A percentile compares a stretch with the other conserved stretches of the same genome.
phyloP scores from a whole-genome alignment of 352 stramenopile species.

The Globisporangium takayamanum region DNA sequence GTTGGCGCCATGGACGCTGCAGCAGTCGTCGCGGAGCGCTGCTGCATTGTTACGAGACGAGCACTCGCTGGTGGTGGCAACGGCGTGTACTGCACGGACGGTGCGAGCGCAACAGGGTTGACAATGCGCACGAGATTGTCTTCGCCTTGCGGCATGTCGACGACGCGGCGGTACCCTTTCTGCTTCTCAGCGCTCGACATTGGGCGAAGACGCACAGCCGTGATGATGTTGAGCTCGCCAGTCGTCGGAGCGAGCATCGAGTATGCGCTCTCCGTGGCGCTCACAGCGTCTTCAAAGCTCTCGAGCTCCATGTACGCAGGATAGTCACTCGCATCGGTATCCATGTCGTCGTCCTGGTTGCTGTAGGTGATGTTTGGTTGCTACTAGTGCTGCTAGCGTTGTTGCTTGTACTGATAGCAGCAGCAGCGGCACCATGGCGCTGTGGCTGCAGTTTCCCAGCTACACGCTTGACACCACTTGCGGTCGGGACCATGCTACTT shows the following conservation, averaged over 20 bases:
- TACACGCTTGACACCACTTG: neutral
- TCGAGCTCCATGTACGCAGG: constrained; percentile 10
- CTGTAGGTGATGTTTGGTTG: neutral
- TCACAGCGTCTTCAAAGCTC: constrained; percentile 8
- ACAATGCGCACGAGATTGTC: constrained; percentile 48
- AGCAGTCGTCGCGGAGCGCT: neutral
- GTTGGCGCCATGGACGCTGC: neutral
- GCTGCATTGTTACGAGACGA: constrained; percentile 2
- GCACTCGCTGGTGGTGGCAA: neutral
- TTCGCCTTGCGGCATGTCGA: constrained; percentile 44
- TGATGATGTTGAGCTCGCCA: constrained; percentile 48
- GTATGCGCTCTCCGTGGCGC: constrained; percentile 12
- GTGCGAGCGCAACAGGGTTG: constrained; percentile 41
- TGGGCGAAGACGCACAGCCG: constrained; percentile 59
- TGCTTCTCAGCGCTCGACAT: constrained; percentile 65
- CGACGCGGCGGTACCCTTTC: constrained; percentile 40
- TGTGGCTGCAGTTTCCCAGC: neutral
- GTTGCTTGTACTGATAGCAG: neutral
- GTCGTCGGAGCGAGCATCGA: neutral
- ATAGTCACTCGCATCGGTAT: constrained; percentile 9
- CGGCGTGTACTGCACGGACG: constrained; percentile 3
- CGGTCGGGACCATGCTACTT: no score
- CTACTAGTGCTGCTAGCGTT: neutral
- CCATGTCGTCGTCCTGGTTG: constrained; percentile 5
- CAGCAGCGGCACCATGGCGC: neutral